Base-by-base conservation (phyloP, 305 asterid genomes). In the Fraxinus xanthoxyloides region DNA sequence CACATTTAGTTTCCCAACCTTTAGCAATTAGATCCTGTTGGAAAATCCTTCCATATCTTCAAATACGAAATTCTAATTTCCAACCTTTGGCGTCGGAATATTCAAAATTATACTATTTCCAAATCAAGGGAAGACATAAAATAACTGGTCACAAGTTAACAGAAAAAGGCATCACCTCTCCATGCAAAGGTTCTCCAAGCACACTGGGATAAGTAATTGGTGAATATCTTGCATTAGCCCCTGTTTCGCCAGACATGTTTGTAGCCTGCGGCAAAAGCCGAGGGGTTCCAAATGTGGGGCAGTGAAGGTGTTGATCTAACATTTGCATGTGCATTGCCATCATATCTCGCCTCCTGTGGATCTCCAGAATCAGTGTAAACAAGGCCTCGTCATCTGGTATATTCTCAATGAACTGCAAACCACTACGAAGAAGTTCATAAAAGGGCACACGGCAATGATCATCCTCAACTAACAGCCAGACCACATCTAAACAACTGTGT, bases 101-200 rank as follows among this genome's bases (percentile, higher is more conserved):
- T 51, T 15, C 32, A 7, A 63, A 48, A 78, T 73, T 65, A 79
- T 19, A 51, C 32, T 40, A 70, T 76, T 67, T 51, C 76, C 31
- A 81, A 79, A 76, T 77, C 17, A 73, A 75, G 79, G 48, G 72
- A 69, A 28, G 75, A 43, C 35, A 46, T 21, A 28, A 23, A 5
- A 69, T 36, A 79, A 79, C 31, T 85, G 46, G 73, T 21, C 5
- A 10, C 36, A 32, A 15, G 9, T 65, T 26, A 72, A 61, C 72
- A 70, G 76, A 82, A 30, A 63, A 80, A 35, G 69, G 38, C 77
- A 81, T 78, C 90, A 96, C 99, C 98, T 96, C 99, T 85, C 99
- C 99, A 89, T 96, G 98, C 87, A 96, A 85, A 72, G 99, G 99
- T 89, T 96, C 99, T 83, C 99, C 99, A 75, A 96, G 98, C 86